Evolutionary conservation across 2,329 filamentous ascomycete genomes (phyloP).

Genomic region (Xylaria sp.): DNA sequence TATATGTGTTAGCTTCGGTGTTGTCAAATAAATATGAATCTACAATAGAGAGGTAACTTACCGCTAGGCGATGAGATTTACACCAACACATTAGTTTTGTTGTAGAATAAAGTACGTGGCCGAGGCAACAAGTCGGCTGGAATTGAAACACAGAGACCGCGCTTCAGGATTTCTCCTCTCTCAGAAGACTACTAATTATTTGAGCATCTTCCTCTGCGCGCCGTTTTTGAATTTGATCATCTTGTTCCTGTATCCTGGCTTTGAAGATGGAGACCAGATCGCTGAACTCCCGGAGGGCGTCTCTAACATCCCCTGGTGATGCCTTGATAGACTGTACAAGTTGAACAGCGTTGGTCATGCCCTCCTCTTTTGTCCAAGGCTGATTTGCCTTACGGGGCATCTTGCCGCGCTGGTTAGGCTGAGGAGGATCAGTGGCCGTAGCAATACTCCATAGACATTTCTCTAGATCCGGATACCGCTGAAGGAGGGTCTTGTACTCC

Average conservation of each 20-base stretch:
- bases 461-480: slow-evolving; percentile 46
- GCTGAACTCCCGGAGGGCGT: slow-evolving; percentile 69
- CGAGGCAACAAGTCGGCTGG: background rate
- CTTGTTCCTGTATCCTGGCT: slow-evolving; percentile 46
- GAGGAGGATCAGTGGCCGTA: slow-evolving; percentile 47
- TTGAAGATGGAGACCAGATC: slow-evolving; percentile 63
- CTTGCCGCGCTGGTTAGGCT: slow-evolving; percentile 16
- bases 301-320: slow-evolving; percentile 63
- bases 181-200: slow-evolving; percentile 33
- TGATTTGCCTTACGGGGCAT: slow-evolving; percentile 44
- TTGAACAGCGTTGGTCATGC: slow-evolving; percentile 64
- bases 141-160: background rate
- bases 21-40: background rate
- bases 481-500: slow-evolving; percentile 45
- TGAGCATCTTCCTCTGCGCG: slow-evolving; percentile 59
- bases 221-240: slow-evolving; percentile 56
- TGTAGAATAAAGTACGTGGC: background rate
- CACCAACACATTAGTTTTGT: background rate
- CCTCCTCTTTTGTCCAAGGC: slow-evolving; percentile 67
- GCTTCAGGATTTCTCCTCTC: slow-evolving; percentile 32
- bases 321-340: slow-evolving; percentile 62
- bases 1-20: background rate
- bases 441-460: slow-evolving; percentile 45
- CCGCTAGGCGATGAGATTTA: background rate
- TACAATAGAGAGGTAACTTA: background rate